Percentiles rank a stretch among this genome's conserved stretches.
These are phyloP conservation scores for Mycena belliarum DNA, from an alignment of 768 basidiomycete species.

Conservation along the genomic window DNA sequence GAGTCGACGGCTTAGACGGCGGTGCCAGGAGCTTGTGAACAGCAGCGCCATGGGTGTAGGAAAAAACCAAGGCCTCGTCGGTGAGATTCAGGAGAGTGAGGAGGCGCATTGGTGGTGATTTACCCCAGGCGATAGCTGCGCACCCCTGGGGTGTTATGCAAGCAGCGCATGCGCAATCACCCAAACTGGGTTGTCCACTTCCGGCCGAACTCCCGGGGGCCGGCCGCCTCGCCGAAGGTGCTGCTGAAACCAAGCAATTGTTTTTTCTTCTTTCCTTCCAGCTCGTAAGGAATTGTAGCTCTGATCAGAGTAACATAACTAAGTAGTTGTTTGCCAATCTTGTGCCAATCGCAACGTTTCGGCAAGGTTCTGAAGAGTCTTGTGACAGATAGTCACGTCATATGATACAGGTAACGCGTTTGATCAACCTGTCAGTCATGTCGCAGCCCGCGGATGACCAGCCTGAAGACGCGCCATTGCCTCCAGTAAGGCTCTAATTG, in stretches of 20 bases:
- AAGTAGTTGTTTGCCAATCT: too few relatives aligned
- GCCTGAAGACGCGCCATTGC: constrained; percentile 3
- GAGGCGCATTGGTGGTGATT: not conserved
- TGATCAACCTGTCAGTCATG: not conserved
- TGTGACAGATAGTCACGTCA: too few relatives aligned
- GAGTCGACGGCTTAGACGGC: constrained; percentile 27
- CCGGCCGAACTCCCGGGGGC: too few relatives aligned
- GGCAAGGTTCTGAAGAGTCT: too few relatives aligned
- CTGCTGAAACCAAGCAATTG: too few relatives aligned
- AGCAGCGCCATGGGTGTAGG: constrained; percentile 3
- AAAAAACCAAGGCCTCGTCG: constrained; percentile 18
- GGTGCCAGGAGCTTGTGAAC: constrained; percentile 20
- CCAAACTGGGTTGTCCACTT: not conserved
- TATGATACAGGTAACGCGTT: too few relatives aligned
- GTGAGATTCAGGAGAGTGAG: constrained; percentile 24
- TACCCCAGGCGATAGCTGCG: not conserved
- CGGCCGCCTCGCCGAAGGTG: too few relatives aligned
- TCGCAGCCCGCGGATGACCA: constrained; percentile 4
- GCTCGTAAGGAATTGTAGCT: too few relatives aligned
- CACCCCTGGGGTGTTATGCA: not conserved
- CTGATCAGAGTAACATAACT: too few relatives aligned
- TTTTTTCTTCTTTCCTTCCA: too few relatives aligned
- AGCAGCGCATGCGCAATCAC: not conserved
- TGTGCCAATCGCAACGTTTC: too few relatives aligned
- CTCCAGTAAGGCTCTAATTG: not conserved